Percentiles rank a stretch among this genome's conserved stretches.
Conservation (phyloP, 2,329 filamentous ascomycete species). For the Cladorrhinum sp. region DNA sequence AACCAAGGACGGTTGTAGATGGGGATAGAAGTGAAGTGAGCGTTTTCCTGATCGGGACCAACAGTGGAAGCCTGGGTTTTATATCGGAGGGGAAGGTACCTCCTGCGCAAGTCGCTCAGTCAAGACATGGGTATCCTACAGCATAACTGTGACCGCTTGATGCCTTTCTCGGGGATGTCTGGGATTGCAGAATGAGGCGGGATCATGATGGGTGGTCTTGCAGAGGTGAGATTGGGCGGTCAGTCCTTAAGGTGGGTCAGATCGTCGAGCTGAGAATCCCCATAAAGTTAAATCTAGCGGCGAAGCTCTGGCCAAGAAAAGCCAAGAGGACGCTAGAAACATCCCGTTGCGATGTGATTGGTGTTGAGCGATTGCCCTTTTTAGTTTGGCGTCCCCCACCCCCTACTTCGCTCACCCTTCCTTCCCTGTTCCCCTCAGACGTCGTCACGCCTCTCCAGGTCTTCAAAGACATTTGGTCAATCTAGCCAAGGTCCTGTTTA, state of each 20-base stretch:
- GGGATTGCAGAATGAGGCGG: no score
- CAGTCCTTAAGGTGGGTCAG: not conserved
- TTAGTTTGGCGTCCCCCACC: not conserved
- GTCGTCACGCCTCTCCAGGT: no score
- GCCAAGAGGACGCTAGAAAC: not conserved
- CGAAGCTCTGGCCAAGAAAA: constrained; percentile 1
- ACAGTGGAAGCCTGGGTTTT: not conserved
- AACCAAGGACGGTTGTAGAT: no score
- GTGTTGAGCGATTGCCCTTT: constrained; percentile 7
- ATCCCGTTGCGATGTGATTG: not conserved
- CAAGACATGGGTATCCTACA: not conserved
- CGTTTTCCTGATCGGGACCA: not conserved
- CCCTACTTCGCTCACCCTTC: no score
- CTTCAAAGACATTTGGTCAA: no score
- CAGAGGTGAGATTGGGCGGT: not conserved
- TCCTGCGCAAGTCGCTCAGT: not conserved
- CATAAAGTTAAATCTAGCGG: not conserved
- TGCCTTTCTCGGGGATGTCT: not conserved
- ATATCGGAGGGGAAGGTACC: not conserved
- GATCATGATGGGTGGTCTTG: not conserved
- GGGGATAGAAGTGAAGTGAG: not conserved
- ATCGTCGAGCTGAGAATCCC: not conserved
- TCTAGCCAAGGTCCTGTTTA: no score
- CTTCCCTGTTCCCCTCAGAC: no score
- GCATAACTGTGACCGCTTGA: not conserved